Conservation (phyloP, 805 yeast species). For the Pichia californica region DNA sequence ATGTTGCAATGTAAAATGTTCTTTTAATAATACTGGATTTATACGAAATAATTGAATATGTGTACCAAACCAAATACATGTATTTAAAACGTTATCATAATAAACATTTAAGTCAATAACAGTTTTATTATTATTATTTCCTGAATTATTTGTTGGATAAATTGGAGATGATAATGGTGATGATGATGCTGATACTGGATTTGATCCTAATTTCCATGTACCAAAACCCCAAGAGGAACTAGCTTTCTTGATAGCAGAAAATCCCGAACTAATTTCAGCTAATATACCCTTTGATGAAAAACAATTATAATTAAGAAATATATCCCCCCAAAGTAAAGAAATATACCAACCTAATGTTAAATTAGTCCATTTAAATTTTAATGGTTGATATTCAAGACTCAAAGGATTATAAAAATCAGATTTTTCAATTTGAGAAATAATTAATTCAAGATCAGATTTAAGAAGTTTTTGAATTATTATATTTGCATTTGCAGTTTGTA, state of each 20-base stretch:
- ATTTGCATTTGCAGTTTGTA: constrained; percentile 5
- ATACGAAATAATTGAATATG: constrained; percentile 38
- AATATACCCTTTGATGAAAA: constrained; percentile 26
- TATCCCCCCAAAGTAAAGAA: constrained; percentile 54
- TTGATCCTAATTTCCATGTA: constrained; percentile 10
- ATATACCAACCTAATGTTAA: constrained; percentile 72
- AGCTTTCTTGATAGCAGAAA: constrained; percentile 28
- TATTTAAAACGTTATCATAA: constrained; percentile 13
- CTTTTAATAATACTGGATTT: constrained; percentile 11
- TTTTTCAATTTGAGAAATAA: constrained; percentile 11
- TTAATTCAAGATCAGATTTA: constrained; percentile 23
- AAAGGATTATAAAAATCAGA: constrained; percentile 36
- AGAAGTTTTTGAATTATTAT: constrained; percentile 38
- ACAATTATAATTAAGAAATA: constrained; percentile 38
- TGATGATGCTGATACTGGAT: not conserved
- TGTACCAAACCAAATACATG: constrained; percentile 41
- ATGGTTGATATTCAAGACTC: constrained; percentile 36
- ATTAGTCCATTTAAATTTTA: constrained; percentile 57
- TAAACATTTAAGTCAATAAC: constrained; percentile 4
- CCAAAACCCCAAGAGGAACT: constrained; percentile 33
- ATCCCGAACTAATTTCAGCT: constrained; percentile 29
- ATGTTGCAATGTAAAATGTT: constrained; percentile 10
- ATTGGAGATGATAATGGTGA: not conserved
- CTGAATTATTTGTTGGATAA: constrained; percentile 14
- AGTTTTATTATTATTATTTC: constrained; percentile 13